These are phyloP conservation scores for Polysphondylium violaceum DNA, from an alignment of 78 protist genomes.

Conservation along the genomic window DNA sequence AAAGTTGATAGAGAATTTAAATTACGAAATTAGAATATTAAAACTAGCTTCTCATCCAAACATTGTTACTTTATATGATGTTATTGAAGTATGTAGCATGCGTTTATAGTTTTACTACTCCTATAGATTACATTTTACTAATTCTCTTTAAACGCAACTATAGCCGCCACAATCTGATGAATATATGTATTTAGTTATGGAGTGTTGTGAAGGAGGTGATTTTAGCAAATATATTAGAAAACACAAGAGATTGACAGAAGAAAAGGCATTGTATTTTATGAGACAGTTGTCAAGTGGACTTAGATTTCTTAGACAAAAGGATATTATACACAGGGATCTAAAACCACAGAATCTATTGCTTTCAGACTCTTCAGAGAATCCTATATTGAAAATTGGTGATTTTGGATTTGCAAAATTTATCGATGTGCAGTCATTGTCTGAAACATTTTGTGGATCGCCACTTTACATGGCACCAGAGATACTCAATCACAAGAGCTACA, in stretches of 20 bases:
- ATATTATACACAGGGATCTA: constrained; percentile 87
- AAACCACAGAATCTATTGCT: constrained; percentile 89
- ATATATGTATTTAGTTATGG: constrained; percentile 80
- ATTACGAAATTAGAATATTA: constrained; percentile 78
- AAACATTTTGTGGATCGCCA: constrained; percentile 83
- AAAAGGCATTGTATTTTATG: constrained; percentile 60
- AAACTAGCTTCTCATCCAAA: constrained; percentile 63
- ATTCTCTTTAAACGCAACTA: not conserved
- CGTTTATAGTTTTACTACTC: not conserved
- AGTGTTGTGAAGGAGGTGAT: constrained; percentile 88
- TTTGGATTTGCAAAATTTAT: constrained; percentile 88
- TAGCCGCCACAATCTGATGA: constrained; percentile 36
- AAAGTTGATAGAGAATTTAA: constrained; percentile 70
- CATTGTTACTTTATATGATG: constrained; percentile 79
- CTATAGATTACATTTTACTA: not conserved
- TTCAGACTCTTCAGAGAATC: constrained; percentile 33
- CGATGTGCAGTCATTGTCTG: constrained; percentile 39
- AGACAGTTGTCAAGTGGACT: constrained; percentile 75
- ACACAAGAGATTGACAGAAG: constrained; percentile 50
- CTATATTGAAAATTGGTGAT: constrained; percentile 85
- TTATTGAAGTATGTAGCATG: constrained; percentile 36
- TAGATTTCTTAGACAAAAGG: constrained; percentile 25
- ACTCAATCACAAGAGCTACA: constrained; percentile 50
- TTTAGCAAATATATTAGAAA: constrained; percentile 70
- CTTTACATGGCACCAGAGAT: constrained; percentile 85